Base-by-base conservation (phyloP, 306 rosid genomes). In the Hylodesmum podocarpum region DNA sequence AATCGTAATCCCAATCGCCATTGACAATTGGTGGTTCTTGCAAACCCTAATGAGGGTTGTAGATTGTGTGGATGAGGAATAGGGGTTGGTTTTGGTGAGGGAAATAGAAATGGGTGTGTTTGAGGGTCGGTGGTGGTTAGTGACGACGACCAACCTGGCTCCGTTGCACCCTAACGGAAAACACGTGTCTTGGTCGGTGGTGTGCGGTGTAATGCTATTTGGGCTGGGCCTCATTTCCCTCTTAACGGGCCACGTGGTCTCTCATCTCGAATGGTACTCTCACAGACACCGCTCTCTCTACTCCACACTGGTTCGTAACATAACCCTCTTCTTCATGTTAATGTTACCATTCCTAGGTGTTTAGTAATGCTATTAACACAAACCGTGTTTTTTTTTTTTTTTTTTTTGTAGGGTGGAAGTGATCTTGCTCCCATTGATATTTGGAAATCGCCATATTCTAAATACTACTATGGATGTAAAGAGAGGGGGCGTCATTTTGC, bases 251-350 rank as follows among this genome's bases (percentile, higher is more conserved):
- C 99, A 96, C 29, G 86, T 92, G 3, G 97, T 89, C 21, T 96
- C 99, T 87, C 88, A 96, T 82, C 93, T 92, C 76, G 99, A 95
- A 77, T 95, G 96, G 96, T 96, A 96, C 83, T 91, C 96, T 19
- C 97, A 88, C 34, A 93, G 93, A 71, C 86, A 78, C 71, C 89
- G 62, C 81, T 49, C 83, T 39, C 78, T 92, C 59, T 91, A 90
- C 86, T 77, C 90, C 51, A 43, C 73, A 62, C 84, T 80, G 92
- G 93, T 88, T 84, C 21, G 67, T 74, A 16, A 15, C 21, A 61
- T 74, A 16, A 15, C 36, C 65, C 14, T 44, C 14, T 3, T 16
- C 5, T 37, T 6, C 13, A 3, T 33, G n/a, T n/a, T n/a, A n/a
- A n/a, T n/a, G n/a, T n/a, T n/a, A n/a, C n/a, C n/a, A n/a, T n/a